phyloP scores from a whole-genome alignment of 768 basidiomycete species.

The Naganishia randhawae region DNA sequence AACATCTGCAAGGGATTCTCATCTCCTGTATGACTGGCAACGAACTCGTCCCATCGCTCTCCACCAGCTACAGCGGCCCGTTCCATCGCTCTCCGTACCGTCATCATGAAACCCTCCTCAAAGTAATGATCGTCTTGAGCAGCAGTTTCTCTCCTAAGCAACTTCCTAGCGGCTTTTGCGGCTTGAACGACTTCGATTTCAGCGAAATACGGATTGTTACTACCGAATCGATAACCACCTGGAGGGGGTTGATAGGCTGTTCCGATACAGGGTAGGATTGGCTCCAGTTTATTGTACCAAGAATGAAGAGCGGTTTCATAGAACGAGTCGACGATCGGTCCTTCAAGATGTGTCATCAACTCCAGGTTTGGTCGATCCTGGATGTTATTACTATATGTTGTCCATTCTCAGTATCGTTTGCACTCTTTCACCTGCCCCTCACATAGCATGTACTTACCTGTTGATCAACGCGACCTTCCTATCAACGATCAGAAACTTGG shows the following conservation, averaged over 20 bases:
- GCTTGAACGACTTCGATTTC: constrained; percentile 54
- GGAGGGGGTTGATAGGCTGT: constrained; percentile 44
- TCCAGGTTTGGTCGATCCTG: constrained; percentile 56
- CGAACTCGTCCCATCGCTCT: constrained; percentile 26
- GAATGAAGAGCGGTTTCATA: constrained; percentile 67
- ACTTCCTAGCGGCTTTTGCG: constrained; percentile 51
- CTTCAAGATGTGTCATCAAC: constrained; percentile 69
- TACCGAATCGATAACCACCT: constrained; percentile 53
- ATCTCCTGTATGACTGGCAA: constrained; percentile 10
- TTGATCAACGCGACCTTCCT: constrained; percentile 64
- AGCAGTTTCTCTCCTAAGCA: constrained; percentile 48
- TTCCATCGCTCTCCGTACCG: constrained; percentile 43
- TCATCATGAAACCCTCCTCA: constrained; percentile 38
- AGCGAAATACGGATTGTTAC: constrained; percentile 53
- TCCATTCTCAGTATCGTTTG: constrained; percentile 7
- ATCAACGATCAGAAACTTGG: constrained; percentile 68
- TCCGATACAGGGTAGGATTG: constrained; percentile 45
- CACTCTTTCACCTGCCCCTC: background rate
- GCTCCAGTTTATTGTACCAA: constrained; percentile 55
- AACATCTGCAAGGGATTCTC: constrained; percentile 8
- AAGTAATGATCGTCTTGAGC: constrained; percentile 38
- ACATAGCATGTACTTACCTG: constrained; percentile 40
- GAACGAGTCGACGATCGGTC: constrained; percentile 65
- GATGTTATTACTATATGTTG: constrained; percentile 27
- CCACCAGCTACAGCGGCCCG: constrained; percentile 12